A percentile compares a stretch with the other conserved stretches of the same genome.
phyloP scores from a whole-genome alignment of 192 early-diverging fungal genomes.

The Lobosporangium transversale region DNA sequence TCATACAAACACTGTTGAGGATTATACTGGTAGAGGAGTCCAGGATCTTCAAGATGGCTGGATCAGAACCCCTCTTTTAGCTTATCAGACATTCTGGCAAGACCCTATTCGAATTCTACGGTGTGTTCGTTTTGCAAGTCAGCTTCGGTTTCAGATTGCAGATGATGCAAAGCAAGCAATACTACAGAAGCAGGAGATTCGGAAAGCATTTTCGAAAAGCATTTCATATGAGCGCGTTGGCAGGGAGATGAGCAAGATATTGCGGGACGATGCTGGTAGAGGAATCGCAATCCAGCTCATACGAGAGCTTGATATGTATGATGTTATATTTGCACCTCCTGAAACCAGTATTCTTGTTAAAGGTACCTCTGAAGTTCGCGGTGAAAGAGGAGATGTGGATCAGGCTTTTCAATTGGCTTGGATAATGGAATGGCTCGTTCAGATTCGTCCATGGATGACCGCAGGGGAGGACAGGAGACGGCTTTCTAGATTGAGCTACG shows the following conservation, averaged over 20 bases:
- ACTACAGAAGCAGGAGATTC: conserved; percentile 63
- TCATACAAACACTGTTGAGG: conserved; percentile 83
- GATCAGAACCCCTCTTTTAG: conserved; percentile 88
- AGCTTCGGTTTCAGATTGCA: conserved; percentile 83
- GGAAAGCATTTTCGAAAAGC: conserved; percentile 75
- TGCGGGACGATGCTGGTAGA: conserved; percentile 53
- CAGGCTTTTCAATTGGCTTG: conserved; percentile 47
- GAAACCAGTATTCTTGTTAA: conserved; percentile 26
- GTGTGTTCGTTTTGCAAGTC: conserved; percentile 91
- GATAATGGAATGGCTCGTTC: conserved; percentile 56
- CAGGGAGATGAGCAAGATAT: conserved; percentile 91
- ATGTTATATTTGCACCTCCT: conserved; percentile 55
- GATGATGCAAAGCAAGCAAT: conserved; percentile 73
- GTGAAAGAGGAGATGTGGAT: conserved; percentile 25
- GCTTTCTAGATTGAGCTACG: too few relatives aligned
- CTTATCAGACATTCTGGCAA: conserved; percentile 90
- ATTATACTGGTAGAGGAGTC: conserved; percentile 83
- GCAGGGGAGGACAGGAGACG: neutral
- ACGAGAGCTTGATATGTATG: conserved; percentile 49
- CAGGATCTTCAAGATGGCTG: conserved; percentile 74
- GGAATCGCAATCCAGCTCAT: conserved; percentile 49
- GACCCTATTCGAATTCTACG: conserved; percentile 95
- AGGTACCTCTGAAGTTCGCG: conserved; percentile 22
- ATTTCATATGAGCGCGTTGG: conserved; percentile 93
- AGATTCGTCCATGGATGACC: conserved; percentile 15